Evolutionary conservation across 495 filamentous ascomycete species (phyloP), one percentile per base, ranked within the genome.

Genomic region (Venustampulla echinocandica): DNA sequence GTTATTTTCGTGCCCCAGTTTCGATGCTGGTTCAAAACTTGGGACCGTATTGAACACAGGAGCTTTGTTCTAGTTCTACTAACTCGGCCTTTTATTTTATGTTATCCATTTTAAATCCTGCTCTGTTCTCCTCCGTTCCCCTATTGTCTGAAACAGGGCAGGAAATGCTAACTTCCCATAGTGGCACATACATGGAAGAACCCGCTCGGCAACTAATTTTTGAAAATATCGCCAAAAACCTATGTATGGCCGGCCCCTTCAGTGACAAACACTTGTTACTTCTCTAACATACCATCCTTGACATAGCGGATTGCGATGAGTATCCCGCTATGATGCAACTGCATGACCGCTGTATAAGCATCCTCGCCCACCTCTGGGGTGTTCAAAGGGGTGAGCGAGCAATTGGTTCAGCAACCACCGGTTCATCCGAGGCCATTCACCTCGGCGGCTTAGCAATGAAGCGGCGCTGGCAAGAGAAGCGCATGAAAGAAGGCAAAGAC

Each of bases 401-500:
- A 21, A 71, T 86, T 50, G 84, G 84, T 2, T 74, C 79, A 1
- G 82, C 84, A 0, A 87, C 84, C 0, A 85, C 81, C 0, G 84
- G 84, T 0, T 84, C 78, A 2, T 80, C 74, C 5, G 84, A 87
- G 56, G 84, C 82, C 1, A 82, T 87, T 46, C 81, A 84, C 53
- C 73, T 87, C 6, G 84, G 82, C 13, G 84, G 84, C 3, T 62
- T 87, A 38, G 82, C 84, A 6, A 85, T 88, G 83, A 87, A 87
- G 68, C 70, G 82, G 4, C 69, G 80, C 4, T 87, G 84, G 84
- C 82, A 86, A 59, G 79, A 86, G 54, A 72, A 71, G 46, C 67
- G 81, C 19, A 62, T 66, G 35, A 68, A 65, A 1, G 70, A 73
- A 40, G 79, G 81, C 3, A 81, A 85, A 36, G 76, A 83, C 23